Conservation (phyloP, 208 protist genomes). For the Leishmania lainsoni region DNA sequence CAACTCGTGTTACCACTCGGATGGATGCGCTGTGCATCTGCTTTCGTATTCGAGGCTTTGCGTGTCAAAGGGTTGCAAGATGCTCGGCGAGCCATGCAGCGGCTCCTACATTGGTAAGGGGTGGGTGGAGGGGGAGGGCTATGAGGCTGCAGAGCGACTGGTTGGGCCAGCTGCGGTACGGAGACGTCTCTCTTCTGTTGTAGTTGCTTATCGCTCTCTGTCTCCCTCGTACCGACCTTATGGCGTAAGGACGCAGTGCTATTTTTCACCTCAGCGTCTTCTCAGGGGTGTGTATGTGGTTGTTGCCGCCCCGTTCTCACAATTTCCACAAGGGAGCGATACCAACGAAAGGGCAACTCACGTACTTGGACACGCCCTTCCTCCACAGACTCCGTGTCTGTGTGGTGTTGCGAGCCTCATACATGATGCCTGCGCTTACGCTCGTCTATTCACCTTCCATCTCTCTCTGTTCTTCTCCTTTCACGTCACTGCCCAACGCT, state of each 20-base stretch:
- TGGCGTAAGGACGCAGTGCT: no score
- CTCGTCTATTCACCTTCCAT: background rate
- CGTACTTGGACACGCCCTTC: background rate
- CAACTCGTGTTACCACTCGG: constrained; percentile 82
- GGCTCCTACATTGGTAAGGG: background rate
- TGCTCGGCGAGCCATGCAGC: background rate
- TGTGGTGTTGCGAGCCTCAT: background rate
- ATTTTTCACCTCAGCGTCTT: no score
- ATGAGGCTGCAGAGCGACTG: background rate
- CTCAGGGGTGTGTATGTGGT: background rate
- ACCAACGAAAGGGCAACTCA: background rate
- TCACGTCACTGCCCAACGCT: background rate
- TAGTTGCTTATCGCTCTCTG: constrained; percentile 12
- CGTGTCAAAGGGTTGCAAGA: constrained; percentile 88
- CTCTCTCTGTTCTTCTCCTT: background rate
- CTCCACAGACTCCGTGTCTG: no score
- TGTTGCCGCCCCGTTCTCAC: background rate
- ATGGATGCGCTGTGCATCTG: constrained; percentile 17
- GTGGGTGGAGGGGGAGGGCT: background rate
- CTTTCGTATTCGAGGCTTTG: constrained; percentile 45
- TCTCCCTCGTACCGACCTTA: background rate
- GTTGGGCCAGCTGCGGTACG: background rate
- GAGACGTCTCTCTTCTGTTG: background rate
- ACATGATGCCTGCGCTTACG: background rate
- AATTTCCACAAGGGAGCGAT: no score